A percentile compares a stretch with the other conserved stretches of the same genome.
phyloP scores from a whole-genome alignment of 208 protist genomes.

The Trypanosoma caninum region DNA sequence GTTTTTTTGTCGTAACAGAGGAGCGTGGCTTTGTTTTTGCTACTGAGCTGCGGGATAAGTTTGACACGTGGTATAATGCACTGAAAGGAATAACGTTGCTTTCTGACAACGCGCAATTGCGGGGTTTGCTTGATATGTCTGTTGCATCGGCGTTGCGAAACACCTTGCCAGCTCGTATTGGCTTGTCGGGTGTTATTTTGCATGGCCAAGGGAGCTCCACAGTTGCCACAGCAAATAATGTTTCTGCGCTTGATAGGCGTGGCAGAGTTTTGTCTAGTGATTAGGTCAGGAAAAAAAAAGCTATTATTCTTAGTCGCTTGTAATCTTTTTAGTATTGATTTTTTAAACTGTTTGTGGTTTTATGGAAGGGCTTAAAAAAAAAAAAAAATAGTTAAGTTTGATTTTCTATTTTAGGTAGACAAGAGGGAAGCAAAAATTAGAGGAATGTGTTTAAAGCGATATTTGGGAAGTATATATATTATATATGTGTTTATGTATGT shows the following conservation, averaged over 20 bases:
- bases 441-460: neutral
- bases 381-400: no score
- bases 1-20: conserved; percentile 44
- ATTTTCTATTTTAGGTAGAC: no score
- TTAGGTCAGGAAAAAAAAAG: neutral
- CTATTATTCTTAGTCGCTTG: no score
- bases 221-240: no score
- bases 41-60: conserved; percentile 72
- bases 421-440: no score
- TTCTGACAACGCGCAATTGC: conserved; percentile 31
- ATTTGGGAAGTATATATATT: neutral
- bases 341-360: no score
- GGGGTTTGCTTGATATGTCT: conserved; percentile 21
- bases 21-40: conserved; percentile 48
- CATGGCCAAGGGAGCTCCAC: conserved; percentile 5
- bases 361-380: no score
- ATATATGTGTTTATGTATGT: neutral
- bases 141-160: conserved; percentile 21
- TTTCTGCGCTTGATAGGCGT: neutral
- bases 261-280: conserved; percentile 17
- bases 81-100: conserved; percentile 45
- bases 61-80: conserved; percentile 71
- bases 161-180: conserved; percentile 54
- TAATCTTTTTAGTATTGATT: no score
- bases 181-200: conserved; percentile 45